Percentiles rank a stretch among this genome's conserved stretches.
phyloP scores from a whole-genome alignment of 495 filamentous ascomycete genomes.

The Cenococcum geophilum region DNA sequence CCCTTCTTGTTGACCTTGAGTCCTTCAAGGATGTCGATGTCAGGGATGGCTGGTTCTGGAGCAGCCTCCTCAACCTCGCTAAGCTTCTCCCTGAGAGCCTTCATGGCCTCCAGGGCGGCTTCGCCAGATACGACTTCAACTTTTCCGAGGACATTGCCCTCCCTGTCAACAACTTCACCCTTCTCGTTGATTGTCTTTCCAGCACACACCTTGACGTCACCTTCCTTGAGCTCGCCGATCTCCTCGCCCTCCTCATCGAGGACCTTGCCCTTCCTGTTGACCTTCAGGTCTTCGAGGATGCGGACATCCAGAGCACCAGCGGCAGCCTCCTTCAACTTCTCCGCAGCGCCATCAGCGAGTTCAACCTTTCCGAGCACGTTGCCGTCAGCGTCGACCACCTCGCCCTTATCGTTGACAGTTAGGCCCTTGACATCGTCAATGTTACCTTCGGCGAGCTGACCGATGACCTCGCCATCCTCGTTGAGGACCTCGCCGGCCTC shows the following conservation, averaged over 20 bases:
- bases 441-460: conserved; percentile 39
- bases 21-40: conserved; percentile 41
- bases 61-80: conserved; percentile 34
- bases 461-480: conserved; percentile 39
- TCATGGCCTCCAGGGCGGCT: conserved; percentile 47
- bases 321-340: conserved; percentile 39
- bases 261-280: conserved; percentile 53
- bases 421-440: conserved; percentile 44
- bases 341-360: conserved; percentile 38
- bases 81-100: conserved; percentile 45
- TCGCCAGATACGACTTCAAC: conserved; percentile 48
- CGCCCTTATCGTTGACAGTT: conserved; percentile 53
- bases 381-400: conserved; percentile 55
- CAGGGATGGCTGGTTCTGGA: conserved; percentile 30
- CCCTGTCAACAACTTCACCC: conserved; percentile 47
- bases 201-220: conserved; percentile 42
- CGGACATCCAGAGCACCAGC: conserved; percentile 40
- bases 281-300: conserved; percentile 47
- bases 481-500: conserved; percentile 49
- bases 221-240: conserved; percentile 48
- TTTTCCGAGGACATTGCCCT: conserved; percentile 47
- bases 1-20: conserved; percentile 45
- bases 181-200: conserved; percentile 49
- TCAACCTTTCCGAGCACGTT: conserved; percentile 54
- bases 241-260: conserved; percentile 50